Base-by-base conservation (phyloP, 805 yeast genomes). In the Candida ascalaphidarum region DNA sequence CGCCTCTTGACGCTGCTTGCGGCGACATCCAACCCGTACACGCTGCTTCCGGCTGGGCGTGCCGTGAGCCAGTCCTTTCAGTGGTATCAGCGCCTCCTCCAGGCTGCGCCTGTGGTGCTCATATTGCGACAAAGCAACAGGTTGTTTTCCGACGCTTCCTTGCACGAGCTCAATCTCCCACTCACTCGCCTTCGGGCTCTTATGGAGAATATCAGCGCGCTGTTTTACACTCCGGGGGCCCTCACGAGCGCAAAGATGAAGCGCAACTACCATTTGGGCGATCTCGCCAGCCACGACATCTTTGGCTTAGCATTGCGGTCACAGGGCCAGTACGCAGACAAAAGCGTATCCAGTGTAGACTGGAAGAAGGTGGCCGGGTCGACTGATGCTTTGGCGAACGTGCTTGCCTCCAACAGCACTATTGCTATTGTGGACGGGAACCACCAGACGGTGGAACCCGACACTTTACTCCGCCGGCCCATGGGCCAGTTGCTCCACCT, bases 241-340 rank as follows among this genome's bases (percentile, higher is more conserved):
- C 27, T 12, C 21, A 24, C 18, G 22, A 16, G 10, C 28, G 25
- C 21, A 18, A 24, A 4, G 24, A 29, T 14, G 20, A 29, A 4
- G 27, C 32, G 62, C 14, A 44, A 39, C 21, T 61, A 61, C 37
- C 58, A 58, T 29, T 39, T 58, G 13, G 48, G 61, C 1, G 51
- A 52, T 15, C 39, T 60, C 17, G 26, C 39, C 3, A 40, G 49
- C 16, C 34, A 40, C 0, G 67, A 58, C 32, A 11, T 58, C 2
- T 50, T 61, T 25, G 32, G 32, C 8, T 34, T 54, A 25, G 64
- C 62, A 0, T 26, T 46, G 12, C 36, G 35, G 23, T 17, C 35
- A 4, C 32, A 22, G 1, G 27, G 32, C 7, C 50, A 46, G 26
- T 25, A 22, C 3, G 39, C 48, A n/a, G 21, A 34, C 24, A 32